A percentile compares a stretch with the other conserved stretches of the same genome.
phyloP scores from a whole-genome alignment of 495 filamentous ascomycete species.

The Cercophora samala region DNA sequence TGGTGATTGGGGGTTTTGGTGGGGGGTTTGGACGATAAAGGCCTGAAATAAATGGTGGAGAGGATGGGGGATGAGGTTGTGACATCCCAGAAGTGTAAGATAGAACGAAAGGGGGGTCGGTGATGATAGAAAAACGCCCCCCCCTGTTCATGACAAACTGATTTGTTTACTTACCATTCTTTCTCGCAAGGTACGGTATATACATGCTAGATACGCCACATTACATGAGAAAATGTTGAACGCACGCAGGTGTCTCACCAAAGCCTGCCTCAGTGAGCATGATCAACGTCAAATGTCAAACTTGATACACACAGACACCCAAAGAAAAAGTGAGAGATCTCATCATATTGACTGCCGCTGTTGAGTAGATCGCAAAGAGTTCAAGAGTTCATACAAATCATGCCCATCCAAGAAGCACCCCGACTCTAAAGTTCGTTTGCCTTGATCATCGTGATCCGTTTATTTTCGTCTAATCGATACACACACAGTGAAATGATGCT shows the following conservation, averaged over 20 bases:
- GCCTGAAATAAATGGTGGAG: not conserved
- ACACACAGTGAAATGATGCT: not conserved
- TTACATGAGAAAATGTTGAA: no score
- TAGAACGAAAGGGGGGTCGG: not conserved
- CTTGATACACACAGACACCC: no score
- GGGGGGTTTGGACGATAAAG: constrained; percentile 10
- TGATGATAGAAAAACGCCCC: not conserved
- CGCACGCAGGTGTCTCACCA: no score
- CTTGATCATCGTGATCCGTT: not conserved
- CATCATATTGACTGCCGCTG: no score
- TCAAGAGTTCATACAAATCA: not conserved
- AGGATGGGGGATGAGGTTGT: constrained; percentile 10
- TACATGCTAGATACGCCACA: no score
- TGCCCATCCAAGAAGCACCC: not conserved
- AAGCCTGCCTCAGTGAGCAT: no score
- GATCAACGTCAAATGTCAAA: no score
- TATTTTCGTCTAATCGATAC: not conserved
- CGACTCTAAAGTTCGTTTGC: not conserved
- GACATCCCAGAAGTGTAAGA: no score
- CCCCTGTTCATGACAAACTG: not conserved
- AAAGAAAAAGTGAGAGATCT: no score
- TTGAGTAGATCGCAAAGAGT: not conserved
- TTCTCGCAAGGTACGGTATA: not conserved
- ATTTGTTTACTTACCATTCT: not conserved
- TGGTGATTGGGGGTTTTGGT: constrained; percentile 11